Evolutionary conservation across 139 green algal genomes (phyloP).

Genomic region (Tetradesmus obliquus): DNA sequence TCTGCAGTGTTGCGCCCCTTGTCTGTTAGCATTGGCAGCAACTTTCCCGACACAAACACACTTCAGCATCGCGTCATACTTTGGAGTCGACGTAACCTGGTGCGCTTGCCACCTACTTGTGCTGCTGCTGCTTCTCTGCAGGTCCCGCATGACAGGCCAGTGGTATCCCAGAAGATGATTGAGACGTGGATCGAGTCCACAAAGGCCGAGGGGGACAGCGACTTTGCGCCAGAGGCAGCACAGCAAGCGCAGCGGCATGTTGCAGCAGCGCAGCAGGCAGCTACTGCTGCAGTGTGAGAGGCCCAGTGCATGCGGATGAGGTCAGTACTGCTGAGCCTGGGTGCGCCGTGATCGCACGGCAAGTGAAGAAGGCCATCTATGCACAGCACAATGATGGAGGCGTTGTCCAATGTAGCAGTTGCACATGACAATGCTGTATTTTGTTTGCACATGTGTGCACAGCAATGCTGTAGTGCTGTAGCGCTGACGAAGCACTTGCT

Average conservation of each 20-base stretch:
- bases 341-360: too few relatives aligned
- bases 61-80: too few relatives aligned
- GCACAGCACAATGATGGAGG: too few relatives aligned
- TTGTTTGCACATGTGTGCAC: too few relatives aligned
- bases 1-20: neutral
- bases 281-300: neutral
- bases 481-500: too few relatives aligned
- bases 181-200: slow-evolving; percentile 50
- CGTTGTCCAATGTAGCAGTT: too few relatives aligned
- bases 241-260: neutral
- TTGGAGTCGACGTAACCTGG: too few relatives aligned
- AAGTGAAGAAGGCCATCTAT: too few relatives aligned
- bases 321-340: too few relatives aligned
- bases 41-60: too few relatives aligned
- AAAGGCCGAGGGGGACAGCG: neutral
- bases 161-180: slow-evolving; percentile 49
- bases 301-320: neutral
- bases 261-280: neutral
- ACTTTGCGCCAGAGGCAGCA: neutral
- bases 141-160: slow-evolving; percentile 60
- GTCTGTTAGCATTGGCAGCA: neutral
- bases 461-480: too few relatives aligned
- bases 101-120: neutral
- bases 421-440: too few relatives aligned
- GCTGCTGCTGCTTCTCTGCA: slow-evolving; percentile 45